Percentiles rank a stretch among this genome's conserved stretches.
Conservation (phyloP, 176 grass and related monocot genomes). For the Luzula sylvatica region DNA sequence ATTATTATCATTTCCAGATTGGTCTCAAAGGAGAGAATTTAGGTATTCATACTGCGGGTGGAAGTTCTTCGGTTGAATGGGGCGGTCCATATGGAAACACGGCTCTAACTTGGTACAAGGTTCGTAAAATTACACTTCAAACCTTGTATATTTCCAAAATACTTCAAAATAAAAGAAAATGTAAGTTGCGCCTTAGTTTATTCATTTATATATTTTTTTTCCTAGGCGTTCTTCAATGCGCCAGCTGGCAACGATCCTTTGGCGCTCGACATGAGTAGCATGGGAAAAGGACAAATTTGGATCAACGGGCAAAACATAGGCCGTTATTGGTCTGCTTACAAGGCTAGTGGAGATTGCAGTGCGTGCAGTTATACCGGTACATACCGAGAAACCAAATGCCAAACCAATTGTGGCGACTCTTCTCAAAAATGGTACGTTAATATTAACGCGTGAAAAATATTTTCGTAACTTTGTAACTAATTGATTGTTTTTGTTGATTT, state of each 20-base stretch:
- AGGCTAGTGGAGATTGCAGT: slow-evolving; percentile 45
- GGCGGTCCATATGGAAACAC: slow-evolving; percentile 25
- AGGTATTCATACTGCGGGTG: slow-evolving; percentile 38
- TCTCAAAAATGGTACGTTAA: slow-evolving; percentile 67
- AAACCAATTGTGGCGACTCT: slow-evolving; percentile 50
- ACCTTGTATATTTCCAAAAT: background rate
- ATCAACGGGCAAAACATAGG: slow-evolving; percentile 73
- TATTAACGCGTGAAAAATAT: background rate
- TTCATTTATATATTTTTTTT: background rate
- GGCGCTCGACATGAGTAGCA: slow-evolving; percentile 89
- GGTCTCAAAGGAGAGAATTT: slow-evolving; percentile 69
- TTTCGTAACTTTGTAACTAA: background rate
- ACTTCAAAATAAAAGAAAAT: background rate
- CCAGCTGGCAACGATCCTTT: slow-evolving; percentile 60
- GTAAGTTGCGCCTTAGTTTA: background rate
- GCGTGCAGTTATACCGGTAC: slow-evolving; percentile 61
- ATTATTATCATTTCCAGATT: slow-evolving; percentile 32
- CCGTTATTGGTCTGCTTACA: slow-evolving; percentile 72
- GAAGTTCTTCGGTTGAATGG: slow-evolving; percentile 77
- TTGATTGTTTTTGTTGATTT: slow-evolving; percentile 7
- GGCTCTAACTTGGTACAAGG: slow-evolving; percentile 96
- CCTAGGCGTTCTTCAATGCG: slow-evolving; percentile 62
- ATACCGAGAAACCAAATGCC: slow-evolving; percentile 52
- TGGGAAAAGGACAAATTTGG: slow-evolving; percentile 95
- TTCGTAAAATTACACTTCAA: slow-evolving; percentile 13